Conservation (phyloP, 2,329 filamentous ascomycete genomes). For the Pseudogymnoascus sp. region DNA sequence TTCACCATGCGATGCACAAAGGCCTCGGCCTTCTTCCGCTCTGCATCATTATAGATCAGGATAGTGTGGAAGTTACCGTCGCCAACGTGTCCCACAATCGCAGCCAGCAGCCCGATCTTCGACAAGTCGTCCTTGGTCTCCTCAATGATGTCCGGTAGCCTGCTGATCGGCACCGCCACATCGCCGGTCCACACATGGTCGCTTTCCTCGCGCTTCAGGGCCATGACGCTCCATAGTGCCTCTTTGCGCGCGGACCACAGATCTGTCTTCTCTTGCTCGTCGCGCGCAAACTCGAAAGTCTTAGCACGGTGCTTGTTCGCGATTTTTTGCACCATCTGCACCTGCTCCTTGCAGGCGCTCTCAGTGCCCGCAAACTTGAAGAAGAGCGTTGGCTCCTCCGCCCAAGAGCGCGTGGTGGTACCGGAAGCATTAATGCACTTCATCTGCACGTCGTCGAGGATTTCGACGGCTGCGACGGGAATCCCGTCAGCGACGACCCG, state of each 20-base stretch:
- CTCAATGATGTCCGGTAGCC: constrained; percentile 67
- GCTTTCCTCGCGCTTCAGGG: constrained; percentile 47
- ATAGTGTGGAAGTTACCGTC: constrained; percentile 74
- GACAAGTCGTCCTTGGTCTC: constrained; percentile 58
- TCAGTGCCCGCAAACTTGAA: constrained; percentile 76
- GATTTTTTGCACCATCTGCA: constrained; percentile 56
- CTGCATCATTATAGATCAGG: constrained; percentile 55
- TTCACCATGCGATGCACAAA: constrained; percentile 81
- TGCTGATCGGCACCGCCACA: constrained; percentile 73
- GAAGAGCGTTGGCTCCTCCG: constrained; percentile 67
- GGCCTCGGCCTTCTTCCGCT: constrained; percentile 58
- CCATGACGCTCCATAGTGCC: constrained; percentile 72
- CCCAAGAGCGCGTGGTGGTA: constrained; percentile 58
- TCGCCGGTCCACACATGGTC: constrained; percentile 80
- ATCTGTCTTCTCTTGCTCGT: constrained; percentile 60
- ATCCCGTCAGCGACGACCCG: constrained; percentile 73
- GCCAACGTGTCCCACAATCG: constrained; percentile 64
- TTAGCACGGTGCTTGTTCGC: constrained; percentile 54
- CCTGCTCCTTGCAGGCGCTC: constrained; percentile 67
- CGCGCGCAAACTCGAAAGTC: constrained; percentile 70
- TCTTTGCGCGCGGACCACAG: constrained; percentile 81
- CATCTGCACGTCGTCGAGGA: constrained; percentile 90
- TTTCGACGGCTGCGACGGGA: constrained; percentile 83
- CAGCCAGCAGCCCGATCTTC: constrained; percentile 48
- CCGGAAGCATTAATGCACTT: constrained; percentile 57